Evolutionary conservation across 768 basidiomycete genomes (phyloP), one percentile per base, ranked within the genome.

Genomic region (Mycena pura): DNA sequence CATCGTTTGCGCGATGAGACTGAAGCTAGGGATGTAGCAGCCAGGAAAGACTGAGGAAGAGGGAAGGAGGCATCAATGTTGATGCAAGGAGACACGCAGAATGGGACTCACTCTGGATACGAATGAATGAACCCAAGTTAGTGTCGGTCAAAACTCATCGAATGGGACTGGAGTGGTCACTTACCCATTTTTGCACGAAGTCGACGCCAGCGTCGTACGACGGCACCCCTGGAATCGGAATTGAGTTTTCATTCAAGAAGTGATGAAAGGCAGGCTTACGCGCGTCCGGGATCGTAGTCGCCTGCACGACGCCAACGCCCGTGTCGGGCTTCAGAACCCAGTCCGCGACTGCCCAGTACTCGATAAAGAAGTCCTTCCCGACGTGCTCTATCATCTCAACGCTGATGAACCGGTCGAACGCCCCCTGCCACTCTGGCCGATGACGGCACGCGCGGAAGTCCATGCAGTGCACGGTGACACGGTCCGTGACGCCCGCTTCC

Each of bases 301-400:
- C 80, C 69, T 85, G 84, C 29, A 86, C 77, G 49, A 81, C 80
- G 24, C 81, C 84, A 15, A 79, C 79, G 19, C 82, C 84, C 5
- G 70, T 74, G 11, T 76, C 72, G 36, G 60, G 49, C 56, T 84
- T 83, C 67, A 86, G 66, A 27, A 79, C 81, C 72, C 78, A 78
- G 67, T 85, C 80, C 44, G 84, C 77, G 29, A 79, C 73, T 7
- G 64, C 66, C 75, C 83, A 86, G 67, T 84, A 85, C 50, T 76
- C 77, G 44, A 75, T 72, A 51, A 84, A 74, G 64, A 78, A 85
- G 45, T 83, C 82, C 50, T 74, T 72, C 22, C 84, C 85, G 22
- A 86, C 84, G 1, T 80, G 81, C 67, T 86, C 85, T 10, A 86
- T 76, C 85, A 86, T 86, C 73, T 86, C 85, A 48, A 85, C 76